These are phyloP conservation scores for Fagus crenata DNA, from an alignment of 306 rosid genomes.

Conservation along the genomic window DNA sequence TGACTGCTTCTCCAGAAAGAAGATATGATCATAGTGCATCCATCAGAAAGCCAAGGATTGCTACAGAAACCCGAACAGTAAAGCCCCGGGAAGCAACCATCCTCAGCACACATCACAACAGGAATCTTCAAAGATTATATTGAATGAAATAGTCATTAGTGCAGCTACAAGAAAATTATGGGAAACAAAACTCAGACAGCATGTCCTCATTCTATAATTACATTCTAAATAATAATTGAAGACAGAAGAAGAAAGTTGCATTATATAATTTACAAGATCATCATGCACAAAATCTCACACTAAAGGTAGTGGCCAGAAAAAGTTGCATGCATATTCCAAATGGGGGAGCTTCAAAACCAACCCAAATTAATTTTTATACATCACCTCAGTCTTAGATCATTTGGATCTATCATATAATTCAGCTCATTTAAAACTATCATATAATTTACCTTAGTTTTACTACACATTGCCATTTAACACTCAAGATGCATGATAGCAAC, in stretches of 20 bases:
- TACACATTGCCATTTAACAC: not conserved
- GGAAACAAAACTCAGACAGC: not conserved
- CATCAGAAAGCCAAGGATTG: constrained; percentile 84
- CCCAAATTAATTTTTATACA: not conserved
- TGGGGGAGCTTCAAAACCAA: not conserved
- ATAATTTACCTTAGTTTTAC: not conserved
- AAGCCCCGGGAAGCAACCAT: constrained; percentile 83
- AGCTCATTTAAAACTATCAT: not conserved
- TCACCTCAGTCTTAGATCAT: not conserved
- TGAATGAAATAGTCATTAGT: constrained; percentile 6
- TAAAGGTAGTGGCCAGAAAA: not conserved
- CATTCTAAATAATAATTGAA: not conserved
- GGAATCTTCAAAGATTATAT: constrained; percentile 57
- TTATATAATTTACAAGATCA: not conserved
- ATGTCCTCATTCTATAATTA: not conserved
- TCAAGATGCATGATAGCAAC: not conserved
- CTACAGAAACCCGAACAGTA: constrained; percentile 48
- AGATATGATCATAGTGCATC: constrained; percentile 63
- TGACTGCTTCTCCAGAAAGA: constrained; percentile 71
- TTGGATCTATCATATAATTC: not conserved
- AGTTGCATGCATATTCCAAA: not conserved
- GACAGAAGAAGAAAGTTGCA: not conserved
- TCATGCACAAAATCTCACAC: not conserved
- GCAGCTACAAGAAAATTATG: constrained; percentile 1
- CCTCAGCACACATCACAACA: constrained; percentile 66